A percentile compares a stretch with the other conserved stretches of the same genome.
phyloP scores from a whole-genome alignment of 805 yeast genomes.

The Wickerhamiella parazyma region DNA sequence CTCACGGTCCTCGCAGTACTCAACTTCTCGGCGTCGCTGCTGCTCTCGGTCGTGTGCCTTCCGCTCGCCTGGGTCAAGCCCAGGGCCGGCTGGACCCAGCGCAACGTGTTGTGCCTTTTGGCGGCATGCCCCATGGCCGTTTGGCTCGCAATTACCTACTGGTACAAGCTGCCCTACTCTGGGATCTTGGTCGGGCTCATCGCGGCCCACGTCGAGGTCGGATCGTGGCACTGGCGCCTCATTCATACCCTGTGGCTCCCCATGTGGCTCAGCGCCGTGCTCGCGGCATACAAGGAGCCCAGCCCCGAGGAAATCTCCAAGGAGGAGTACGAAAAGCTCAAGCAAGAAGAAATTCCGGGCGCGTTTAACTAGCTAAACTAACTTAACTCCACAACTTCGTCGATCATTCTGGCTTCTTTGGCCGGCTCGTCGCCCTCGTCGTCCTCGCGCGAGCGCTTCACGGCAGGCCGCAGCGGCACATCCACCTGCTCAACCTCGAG shows the following conservation, averaged over 20 bases:
- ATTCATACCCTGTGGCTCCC: slow-evolving; percentile 71
- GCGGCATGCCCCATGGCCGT: slow-evolving; percentile 36
- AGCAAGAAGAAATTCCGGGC: slow-evolving; percentile 2
- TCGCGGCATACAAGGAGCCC: slow-evolving; percentile 2
- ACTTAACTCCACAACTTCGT: slow-evolving; percentile 5
- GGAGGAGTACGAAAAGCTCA: slow-evolving; percentile 7
- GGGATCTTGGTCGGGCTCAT: slow-evolving; percentile 39
- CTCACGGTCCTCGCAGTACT: slow-evolving; percentile 64
- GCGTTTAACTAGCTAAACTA: background rate
- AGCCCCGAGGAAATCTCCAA: slow-evolving; percentile 1
- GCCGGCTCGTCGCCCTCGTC: slow-evolving; percentile 6
- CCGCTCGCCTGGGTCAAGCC: slow-evolving; percentile 56
- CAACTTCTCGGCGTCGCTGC: slow-evolving; percentile 69
- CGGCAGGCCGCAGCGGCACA: slow-evolving; percentile 14
- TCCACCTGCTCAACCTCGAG: slow-evolving; percentile 20
- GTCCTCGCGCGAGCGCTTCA: slow-evolving; percentile 15
- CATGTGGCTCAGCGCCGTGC: slow-evolving; percentile 42
- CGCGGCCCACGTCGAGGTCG: slow-evolving; percentile 51
- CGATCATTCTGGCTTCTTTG: slow-evolving; percentile 7
- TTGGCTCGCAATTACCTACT: slow-evolving; percentile 24
- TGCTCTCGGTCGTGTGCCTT: slow-evolving; percentile 54
- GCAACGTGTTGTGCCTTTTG: slow-evolving; percentile 19
- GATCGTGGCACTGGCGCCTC: slow-evolving; percentile 78
- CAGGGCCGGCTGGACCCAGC: slow-evolving; percentile 11
- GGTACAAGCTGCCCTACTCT: slow-evolving; percentile 25